These are phyloP conservation scores for Zostera marina DNA, from an alignment of 116 monocot genomes.

Conservation along the genomic window DNA sequence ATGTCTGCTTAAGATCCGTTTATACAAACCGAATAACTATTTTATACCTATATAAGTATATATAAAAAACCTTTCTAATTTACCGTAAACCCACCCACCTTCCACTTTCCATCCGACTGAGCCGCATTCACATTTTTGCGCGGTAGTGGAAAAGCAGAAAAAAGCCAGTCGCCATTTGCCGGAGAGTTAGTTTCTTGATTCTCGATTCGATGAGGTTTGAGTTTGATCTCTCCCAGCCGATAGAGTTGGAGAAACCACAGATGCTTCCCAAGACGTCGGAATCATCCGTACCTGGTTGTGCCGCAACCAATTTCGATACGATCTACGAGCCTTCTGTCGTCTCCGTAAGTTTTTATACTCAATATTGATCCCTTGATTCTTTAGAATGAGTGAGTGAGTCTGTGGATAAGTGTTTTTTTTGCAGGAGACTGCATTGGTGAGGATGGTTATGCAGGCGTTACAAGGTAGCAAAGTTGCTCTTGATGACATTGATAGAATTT, in stretches of 20 bases:
- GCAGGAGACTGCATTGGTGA: constrained; percentile 9
- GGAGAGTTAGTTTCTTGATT: no score
- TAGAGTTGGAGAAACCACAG: constrained; percentile 28
- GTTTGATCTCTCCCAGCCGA: constrained; percentile 9
- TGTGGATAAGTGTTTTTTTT: background rate
- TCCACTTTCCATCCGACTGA: no score
- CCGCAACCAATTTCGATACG: background rate
- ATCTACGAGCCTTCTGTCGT: constrained; percentile 23
- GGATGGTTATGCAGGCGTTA: constrained; percentile 54
- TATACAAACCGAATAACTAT: no score
- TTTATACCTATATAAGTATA: no score
- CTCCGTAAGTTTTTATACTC: constrained; percentile 29
- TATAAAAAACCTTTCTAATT: no score
- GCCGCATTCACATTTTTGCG: no score
- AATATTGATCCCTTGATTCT: background rate
- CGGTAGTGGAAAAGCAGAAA: no score
- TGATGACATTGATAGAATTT: constrained; percentile 43
- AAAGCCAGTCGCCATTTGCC: no score
- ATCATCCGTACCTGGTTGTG: constrained; percentile 27
- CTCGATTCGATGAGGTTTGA: background rate
- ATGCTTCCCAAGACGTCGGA: constrained; percentile 57
- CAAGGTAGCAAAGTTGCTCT: constrained; percentile 59
- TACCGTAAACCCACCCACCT: no score
- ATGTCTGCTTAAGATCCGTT: no score
- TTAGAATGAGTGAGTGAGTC: background rate